Conservation (phyloP, 2,329 filamentous ascomycete genomes). For the Pseudogymnoascus sp. region DNA sequence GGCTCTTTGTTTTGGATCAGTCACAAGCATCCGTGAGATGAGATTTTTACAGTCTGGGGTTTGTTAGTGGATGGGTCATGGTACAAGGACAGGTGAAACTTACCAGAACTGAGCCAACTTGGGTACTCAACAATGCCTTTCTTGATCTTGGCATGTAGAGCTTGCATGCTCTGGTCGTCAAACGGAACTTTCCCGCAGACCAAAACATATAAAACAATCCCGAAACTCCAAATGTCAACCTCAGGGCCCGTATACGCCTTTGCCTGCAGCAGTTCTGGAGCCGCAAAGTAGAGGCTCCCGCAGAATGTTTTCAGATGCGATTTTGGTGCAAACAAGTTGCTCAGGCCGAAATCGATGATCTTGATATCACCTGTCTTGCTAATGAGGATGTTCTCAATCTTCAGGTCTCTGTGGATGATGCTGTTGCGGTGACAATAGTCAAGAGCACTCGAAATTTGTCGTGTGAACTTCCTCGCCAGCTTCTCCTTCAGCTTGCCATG, state of each 20-base stretch:
- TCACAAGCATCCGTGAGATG: constrained; percentile 91
- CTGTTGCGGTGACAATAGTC: constrained; percentile 98
- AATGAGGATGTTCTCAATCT: constrained; percentile 99
- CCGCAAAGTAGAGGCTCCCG: constrained; percentile 94
- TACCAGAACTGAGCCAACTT: constrained; percentile 81
- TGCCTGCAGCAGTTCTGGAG: constrained; percentile 87
- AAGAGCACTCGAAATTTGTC: constrained; percentile 91
- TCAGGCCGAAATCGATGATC: constrained; percentile 97
- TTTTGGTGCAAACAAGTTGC: constrained; percentile 85
- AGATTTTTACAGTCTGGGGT: constrained; percentile 79
- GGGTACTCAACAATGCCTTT: constrained; percentile 94
- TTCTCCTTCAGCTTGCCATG: constrained; percentile 97
- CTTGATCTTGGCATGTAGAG: constrained; percentile 97
- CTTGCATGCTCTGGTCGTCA: constrained; percentile 98
- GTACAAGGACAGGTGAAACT: constrained; percentile 12
- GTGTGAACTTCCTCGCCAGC: constrained; percentile 92
- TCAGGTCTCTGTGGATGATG: constrained; percentile 93
- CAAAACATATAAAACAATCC: constrained; percentile 92
- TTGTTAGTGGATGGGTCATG: constrained; percentile 30
- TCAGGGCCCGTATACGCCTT: constrained; percentile 92
- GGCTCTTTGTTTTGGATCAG: constrained; percentile 79
- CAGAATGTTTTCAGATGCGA: constrained; percentile 92
- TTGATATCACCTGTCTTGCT: constrained; percentile 99
- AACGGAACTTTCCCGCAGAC: constrained; percentile 98
- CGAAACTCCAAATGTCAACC: constrained; percentile 98